These are phyloP conservation scores for Linnemannia schmuckeri DNA, from an alignment of 192 early-diverging fungal genomes.

Conservation along the genomic window DNA sequence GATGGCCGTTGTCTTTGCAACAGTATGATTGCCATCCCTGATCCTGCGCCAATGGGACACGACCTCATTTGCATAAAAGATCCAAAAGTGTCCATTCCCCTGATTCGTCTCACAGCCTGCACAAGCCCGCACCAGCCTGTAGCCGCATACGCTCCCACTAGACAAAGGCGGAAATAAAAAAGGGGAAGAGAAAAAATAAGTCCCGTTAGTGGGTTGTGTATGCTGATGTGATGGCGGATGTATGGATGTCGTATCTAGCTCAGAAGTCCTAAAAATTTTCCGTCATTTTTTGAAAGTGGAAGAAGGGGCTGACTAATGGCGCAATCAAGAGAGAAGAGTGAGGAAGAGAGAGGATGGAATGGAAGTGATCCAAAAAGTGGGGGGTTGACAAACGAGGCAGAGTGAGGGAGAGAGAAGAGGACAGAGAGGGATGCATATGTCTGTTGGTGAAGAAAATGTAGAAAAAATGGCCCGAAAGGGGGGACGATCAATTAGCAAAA, in stretches of 20 bases:
- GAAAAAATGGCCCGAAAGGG: not conserved
- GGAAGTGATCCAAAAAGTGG: too few relatives aligned
- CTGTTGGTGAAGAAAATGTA: not conserved
- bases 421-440: not conserved
- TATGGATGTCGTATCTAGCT: not conserved
- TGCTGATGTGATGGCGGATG: too few relatives aligned
- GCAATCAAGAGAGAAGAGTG: not conserved
- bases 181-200: not conserved
- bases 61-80: slow-evolving; percentile 53
- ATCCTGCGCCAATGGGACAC: slow-evolving; percentile 45
- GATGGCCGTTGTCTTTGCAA: not conserved
- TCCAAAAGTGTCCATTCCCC: slow-evolving; percentile 55
- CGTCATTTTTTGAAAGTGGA: not conserved
- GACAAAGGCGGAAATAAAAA: not conserved
- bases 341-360: not conserved
- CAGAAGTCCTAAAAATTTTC: not conserved
- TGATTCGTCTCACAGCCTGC: slow-evolving; percentile 46
- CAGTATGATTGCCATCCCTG: slow-evolving; percentile 13
- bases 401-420: not conserved
- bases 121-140: slow-evolving; percentile 47
- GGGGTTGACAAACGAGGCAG: too few relatives aligned
- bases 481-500: not conserved
- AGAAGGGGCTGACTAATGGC: not conserved
- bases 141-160: slow-evolving; percentile 49
- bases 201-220: too few relatives aligned